A percentile compares a stretch with the other conserved stretches of the same genome.
These are phyloP conservation scores for Coprinopsis strossmayeri DNA, from an alignment of 768 basidiomycete species.

Conservation along the genomic window DNA sequence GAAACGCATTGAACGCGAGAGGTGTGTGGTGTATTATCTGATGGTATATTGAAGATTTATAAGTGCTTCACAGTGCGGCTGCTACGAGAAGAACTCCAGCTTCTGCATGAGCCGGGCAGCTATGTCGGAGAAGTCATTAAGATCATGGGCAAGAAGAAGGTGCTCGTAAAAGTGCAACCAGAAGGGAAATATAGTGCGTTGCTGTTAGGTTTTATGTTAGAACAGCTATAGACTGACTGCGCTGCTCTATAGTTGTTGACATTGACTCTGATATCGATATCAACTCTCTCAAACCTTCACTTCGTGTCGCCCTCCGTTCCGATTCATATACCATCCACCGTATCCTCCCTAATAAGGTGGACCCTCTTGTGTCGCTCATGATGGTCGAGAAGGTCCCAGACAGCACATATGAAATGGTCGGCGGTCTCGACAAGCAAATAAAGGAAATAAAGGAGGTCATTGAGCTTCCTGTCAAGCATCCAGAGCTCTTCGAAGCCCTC, in stretches of 20 bases:
- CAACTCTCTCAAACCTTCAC: constrained; percentile 68
- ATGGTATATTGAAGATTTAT: too few species aligned
- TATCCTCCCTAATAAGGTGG: constrained; percentile 95
- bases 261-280: constrained; percentile 85
- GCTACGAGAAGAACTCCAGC: constrained; percentile 85
- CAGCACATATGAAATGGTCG: constrained; percentile 99
- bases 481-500: constrained; percentile 91
- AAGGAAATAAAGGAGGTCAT: constrained; percentile 98
- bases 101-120: constrained; percentile 91
- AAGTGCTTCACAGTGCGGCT: constrained; percentile 73
- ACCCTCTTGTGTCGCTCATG: constrained; percentile 97
- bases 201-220: not conserved
- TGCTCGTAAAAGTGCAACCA: constrained; percentile 95
- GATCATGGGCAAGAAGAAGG: constrained; percentile 99
- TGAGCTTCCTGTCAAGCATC: constrained; percentile 95
- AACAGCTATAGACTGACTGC: not conserved
- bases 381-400: constrained; percentile 99
- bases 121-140: constrained; percentile 98
- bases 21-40: too few species aligned
- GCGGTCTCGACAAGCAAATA: constrained; percentile 97
- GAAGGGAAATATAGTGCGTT: constrained; percentile 97
- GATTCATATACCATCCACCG: constrained; percentile 97
- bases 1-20: constrained; percentile 94
- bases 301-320: constrained; percentile 92
- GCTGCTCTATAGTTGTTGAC: constrained; percentile 71